phyloP scores from a whole-genome alignment of 441 rosid species.

The Gossypium gossypioides region DNA sequence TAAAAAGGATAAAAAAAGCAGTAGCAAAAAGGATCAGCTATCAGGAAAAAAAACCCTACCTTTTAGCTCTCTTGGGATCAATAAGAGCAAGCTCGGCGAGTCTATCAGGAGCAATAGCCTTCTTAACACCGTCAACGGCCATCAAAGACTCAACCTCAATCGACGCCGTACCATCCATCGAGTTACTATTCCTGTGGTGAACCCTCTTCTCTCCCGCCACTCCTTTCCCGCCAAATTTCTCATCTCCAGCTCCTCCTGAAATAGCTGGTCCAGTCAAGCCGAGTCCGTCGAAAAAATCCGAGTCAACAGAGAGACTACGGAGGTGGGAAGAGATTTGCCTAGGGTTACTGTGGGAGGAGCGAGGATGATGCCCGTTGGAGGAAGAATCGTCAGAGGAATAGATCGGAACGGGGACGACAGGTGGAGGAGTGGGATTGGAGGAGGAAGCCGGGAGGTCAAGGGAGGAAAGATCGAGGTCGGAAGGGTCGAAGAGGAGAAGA shows the following conservation, averaged over 20 bases:
- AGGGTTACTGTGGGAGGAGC: background rate
- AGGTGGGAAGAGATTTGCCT: conserved; percentile 36
- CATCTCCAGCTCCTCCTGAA: conserved; percentile 27
- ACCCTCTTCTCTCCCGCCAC: conserved; percentile 35
- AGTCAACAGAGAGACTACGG: conserved; percentile 89
- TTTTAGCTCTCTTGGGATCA: conserved; percentile 92
- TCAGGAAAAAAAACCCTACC: conserved; percentile 25
- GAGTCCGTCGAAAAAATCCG: conserved; percentile 66
- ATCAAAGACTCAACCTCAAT: conserved; percentile 48
- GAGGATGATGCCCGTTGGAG: conserved; percentile 31
- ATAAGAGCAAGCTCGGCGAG: conserved; percentile 79
- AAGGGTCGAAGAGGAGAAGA: conserved; percentile 72
- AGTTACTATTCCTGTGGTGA: conserved; percentile 64
- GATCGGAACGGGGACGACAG: conserved; percentile 27
- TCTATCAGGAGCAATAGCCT: conserved; percentile 69
- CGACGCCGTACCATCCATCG: conserved; percentile 54
- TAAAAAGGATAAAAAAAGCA: background rate
- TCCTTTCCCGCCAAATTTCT: conserved; percentile 14
- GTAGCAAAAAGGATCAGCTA: background rate
- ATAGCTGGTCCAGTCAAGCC: conserved; percentile 20
- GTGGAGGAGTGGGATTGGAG: conserved; percentile 27
- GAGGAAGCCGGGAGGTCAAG: conserved; percentile 59
- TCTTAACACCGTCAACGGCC: conserved; percentile 51
- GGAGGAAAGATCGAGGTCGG: conserved; percentile 72
- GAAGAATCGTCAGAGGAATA: conserved; percentile 68